These are phyloP conservation scores for Poa pratensis DNA, from an alignment of 176 grass and related monocot genomes.

Conservation along the genomic window DNA sequence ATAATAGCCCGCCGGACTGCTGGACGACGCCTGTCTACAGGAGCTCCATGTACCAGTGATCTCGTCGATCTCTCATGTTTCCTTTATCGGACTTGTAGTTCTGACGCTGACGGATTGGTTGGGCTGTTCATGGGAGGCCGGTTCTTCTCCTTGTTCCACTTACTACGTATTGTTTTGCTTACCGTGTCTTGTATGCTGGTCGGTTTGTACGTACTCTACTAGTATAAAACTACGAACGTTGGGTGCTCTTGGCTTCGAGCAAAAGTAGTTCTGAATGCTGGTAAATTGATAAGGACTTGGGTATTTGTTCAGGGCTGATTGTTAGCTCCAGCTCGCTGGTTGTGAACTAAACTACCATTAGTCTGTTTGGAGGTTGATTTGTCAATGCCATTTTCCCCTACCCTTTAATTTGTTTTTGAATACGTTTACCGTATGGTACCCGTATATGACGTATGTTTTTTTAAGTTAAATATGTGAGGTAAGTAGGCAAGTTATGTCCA, in stretches of 20 bases:
- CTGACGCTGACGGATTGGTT: not conserved
- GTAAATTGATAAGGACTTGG: not conserved
- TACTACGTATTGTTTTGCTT: not conserved
- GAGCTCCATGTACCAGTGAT: constrained; percentile 58
- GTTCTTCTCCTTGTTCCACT: not conserved
- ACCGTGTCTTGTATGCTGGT: not conserved
- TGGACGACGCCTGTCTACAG: constrained; percentile 57
- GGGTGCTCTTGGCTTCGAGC: not conserved
- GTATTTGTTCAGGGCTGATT: not conserved
- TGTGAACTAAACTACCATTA: not conserved
- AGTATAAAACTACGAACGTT: not conserved
- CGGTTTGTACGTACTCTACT: not conserved
- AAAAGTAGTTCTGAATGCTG: not conserved
- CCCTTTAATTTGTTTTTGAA: not conserved
- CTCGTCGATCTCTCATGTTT: not conserved
- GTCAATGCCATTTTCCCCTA: not conserved
- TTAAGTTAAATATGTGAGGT: not conserved
- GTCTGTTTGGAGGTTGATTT: not conserved
- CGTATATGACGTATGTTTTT: not conserved
- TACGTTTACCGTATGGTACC: not conserved
- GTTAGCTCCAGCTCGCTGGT: not conserved
- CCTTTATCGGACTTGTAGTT: not conserved
- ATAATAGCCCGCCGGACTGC: constrained; percentile 56
- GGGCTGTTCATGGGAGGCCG: not conserved
- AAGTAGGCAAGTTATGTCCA: not conserved